A percentile compares a stretch with the other conserved stretches of the same genome.
phyloP scores from a whole-genome alignment of 1,284 basidiomycete genomes.

The Schizophyllum amplum region DNA sequence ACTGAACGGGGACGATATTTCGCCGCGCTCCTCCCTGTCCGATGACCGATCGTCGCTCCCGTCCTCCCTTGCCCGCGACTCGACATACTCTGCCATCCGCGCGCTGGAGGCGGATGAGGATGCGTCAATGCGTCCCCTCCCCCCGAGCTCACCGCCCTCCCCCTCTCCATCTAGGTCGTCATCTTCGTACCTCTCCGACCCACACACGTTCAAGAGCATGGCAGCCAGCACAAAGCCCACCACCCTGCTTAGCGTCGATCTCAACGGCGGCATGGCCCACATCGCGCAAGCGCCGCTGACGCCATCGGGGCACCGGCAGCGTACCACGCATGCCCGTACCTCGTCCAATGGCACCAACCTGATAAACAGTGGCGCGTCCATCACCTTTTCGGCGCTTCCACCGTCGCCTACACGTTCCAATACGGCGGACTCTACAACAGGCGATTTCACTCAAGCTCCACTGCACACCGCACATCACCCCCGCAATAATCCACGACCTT shows the following conservation, averaged over 20 bases:
- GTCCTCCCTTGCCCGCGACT: constrained; percentile 55
- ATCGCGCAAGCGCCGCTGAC: constrained; percentile 80
- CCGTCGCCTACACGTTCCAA: constrained; percentile 31
- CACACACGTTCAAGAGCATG: constrained; percentile 73
- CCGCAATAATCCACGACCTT: constrained; percentile 89
- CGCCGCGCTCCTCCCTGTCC: constrained; percentile 30
- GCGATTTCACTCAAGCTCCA: constrained; percentile 59
- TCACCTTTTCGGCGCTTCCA: constrained; percentile 63
- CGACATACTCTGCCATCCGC: constrained; percentile 68
- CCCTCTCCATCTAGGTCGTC: constrained; percentile 76
- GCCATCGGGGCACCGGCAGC: constrained; percentile 42
- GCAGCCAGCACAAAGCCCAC: constrained; percentile 93
- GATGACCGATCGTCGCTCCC: constrained; percentile 36
- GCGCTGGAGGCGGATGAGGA: constrained; percentile 81
- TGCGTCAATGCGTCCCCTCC: constrained; percentile 79
- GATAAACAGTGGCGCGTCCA: constrained; percentile 39
- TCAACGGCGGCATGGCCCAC: constrained; percentile 75
- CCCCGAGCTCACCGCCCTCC: constrained; percentile 77
- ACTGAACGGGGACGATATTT: constrained; percentile 49
- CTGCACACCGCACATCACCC: constrained; percentile 88
- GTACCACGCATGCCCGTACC: constrained; percentile 45
- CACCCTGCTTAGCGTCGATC: constrained; percentile 83
- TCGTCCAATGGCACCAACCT: constrained; percentile 44
- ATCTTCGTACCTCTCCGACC: constrained; percentile 71
- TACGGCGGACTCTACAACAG: neutral